Conservation (phyloP, 106 monocot species). For the Acorus gramineus region DNA sequence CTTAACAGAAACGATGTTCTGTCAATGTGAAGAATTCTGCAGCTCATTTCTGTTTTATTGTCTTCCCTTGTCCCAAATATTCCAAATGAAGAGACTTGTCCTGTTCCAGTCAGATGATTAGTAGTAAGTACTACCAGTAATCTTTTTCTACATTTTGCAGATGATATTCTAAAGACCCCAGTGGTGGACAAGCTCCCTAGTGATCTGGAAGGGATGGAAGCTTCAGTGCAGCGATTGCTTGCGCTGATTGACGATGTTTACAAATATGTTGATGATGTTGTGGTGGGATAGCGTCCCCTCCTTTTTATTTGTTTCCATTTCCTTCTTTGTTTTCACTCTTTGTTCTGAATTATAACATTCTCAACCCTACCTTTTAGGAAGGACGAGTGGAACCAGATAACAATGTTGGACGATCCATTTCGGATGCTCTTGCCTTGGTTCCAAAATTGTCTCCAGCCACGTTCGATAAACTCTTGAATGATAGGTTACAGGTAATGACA, state of each 20-base stretch:
- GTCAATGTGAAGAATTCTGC: no score
- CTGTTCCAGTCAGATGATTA: no score
- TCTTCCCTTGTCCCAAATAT: not conserved
- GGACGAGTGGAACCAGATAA: slow-evolving; percentile 63
- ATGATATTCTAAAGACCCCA: slow-evolving; percentile 71
- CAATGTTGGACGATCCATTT: slow-evolving; percentile 65
- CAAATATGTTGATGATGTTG: slow-evolving; percentile 85
- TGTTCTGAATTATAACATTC: not conserved
- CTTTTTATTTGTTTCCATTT: not conserved
- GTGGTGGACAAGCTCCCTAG: slow-evolving; percentile 75
- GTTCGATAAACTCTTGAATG: slow-evolving; percentile 91
- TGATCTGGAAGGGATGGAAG: slow-evolving; percentile 94
- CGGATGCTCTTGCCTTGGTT: slow-evolving; percentile 54
- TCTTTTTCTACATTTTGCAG: slow-evolving; percentile 14
- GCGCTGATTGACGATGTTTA: slow-evolving; percentile 76
- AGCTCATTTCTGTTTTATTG: not conserved
- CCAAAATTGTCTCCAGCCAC: slow-evolving; percentile 62
- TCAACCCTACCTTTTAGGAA: slow-evolving; percentile 28
- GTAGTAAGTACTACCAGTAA: no score
- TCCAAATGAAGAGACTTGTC: no score
- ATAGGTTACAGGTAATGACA: slow-evolving; percentile 68
- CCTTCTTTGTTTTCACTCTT: not conserved
- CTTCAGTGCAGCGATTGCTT: slow-evolving; percentile 58
- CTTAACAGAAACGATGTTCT: not conserved
- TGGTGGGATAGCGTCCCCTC: slow-evolving; percentile 32